Evolutionary conservation across 2,329 filamentous ascomycete species (phyloP).

Genomic region (Exophiala phaeomuriformis): DNA sequence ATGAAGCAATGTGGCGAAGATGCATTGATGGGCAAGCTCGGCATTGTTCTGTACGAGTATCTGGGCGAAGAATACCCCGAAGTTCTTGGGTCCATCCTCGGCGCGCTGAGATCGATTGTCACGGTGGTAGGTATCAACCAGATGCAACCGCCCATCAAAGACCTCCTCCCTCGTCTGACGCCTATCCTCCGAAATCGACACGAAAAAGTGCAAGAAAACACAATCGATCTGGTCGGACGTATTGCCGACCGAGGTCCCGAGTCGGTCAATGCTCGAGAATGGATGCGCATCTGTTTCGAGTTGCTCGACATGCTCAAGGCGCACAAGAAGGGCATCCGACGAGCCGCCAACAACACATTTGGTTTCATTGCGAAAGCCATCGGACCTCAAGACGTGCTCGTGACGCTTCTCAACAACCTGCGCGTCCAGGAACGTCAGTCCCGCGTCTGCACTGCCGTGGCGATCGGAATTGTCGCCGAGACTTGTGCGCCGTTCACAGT

Average conservation of each 20-base stretch:
- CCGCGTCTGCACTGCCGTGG: slow-evolving; percentile 95
- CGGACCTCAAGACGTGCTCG: slow-evolving; percentile 91
- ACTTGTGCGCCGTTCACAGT: slow-evolving; percentile 98
- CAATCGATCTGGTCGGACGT: slow-evolving; percentile 93
- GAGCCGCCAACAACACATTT: slow-evolving; percentile 98
- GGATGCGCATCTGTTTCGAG: slow-evolving; percentile 99
- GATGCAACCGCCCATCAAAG: slow-evolving; percentile 97
- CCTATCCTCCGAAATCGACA: slow-evolving; percentile 98
- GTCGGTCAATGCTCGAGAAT: slow-evolving; percentile 92
- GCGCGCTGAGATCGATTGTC: slow-evolving; percentile 89
- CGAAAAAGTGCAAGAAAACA: slow-evolving; percentile 99
- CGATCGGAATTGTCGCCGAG: slow-evolving; percentile 96
- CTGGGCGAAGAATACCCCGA: slow-evolving; percentile 98
- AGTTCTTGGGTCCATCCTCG: slow-evolving; percentile 91
- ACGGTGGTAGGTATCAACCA: slow-evolving; percentile 96
- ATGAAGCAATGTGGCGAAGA: slow-evolving; percentile 99
- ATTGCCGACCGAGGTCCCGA: slow-evolving; percentile 96
- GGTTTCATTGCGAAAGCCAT: slow-evolving; percentile 99
- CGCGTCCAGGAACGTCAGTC: slow-evolving; percentile 96
- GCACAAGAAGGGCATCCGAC: slow-evolving; percentile 97
- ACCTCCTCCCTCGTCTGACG: slow-evolving; percentile 85
- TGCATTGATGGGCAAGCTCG: slow-evolving; percentile 88
- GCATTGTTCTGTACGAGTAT: slow-evolving; percentile 93
- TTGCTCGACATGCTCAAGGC: slow-evolving; percentile 98
- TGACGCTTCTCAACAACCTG: slow-evolving; percentile 91